These are phyloP conservation scores for Saksenaea vasiformis DNA, from an alignment of 371 early-diverging fungal genomes.

Conservation along the genomic window DNA sequence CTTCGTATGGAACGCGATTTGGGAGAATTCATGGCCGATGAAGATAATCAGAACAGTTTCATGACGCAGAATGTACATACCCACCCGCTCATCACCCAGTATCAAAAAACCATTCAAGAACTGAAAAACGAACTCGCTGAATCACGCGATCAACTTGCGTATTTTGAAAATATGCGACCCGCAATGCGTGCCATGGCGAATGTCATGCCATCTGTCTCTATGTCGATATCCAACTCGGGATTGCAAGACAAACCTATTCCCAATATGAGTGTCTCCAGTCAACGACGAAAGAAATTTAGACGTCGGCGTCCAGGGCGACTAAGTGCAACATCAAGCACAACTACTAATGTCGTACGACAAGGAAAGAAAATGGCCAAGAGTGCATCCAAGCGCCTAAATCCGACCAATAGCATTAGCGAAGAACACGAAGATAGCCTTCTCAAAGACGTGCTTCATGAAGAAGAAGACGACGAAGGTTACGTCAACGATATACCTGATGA, in stretches of 20 bases:
- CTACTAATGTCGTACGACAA: slow-evolving; percentile 14
- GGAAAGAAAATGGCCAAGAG: not conserved
- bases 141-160: slow-evolving; percentile 37
- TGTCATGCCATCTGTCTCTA: slow-evolving; percentile 14
- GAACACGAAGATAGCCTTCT: not conserved
- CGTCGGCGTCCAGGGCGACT: slow-evolving; percentile 18
- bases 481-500: slow-evolving; percentile 32
- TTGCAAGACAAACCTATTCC: slow-evolving; percentile 4
- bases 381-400: slow-evolving; percentile 7
- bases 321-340: slow-evolving; percentile 30
- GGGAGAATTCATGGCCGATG: slow-evolving; percentile 34
- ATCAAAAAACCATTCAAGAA: slow-evolving; percentile 58
- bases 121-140: slow-evolving; percentile 56
- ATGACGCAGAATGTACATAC: slow-evolving; percentile 18
- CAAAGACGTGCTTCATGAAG: not conserved
- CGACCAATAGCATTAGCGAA: not conserved
- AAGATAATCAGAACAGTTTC: slow-evolving; percentile 1
- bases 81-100: slow-evolving; percentile 60
- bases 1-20: slow-evolving; percentile 59
- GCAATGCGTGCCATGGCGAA: slow-evolving; percentile 33
- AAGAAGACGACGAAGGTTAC: slow-evolving; percentile 37
- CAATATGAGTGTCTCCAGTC: slow-evolving; percentile 10
- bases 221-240: slow-evolving; percentile 31
- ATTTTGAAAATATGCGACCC: slow-evolving; percentile 33
- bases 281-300: slow-evolving; percentile 16